Evolutionary conservation across 257 asterid genomes (phyloP).

Genomic region (Plectranthus barbatus): DNA sequence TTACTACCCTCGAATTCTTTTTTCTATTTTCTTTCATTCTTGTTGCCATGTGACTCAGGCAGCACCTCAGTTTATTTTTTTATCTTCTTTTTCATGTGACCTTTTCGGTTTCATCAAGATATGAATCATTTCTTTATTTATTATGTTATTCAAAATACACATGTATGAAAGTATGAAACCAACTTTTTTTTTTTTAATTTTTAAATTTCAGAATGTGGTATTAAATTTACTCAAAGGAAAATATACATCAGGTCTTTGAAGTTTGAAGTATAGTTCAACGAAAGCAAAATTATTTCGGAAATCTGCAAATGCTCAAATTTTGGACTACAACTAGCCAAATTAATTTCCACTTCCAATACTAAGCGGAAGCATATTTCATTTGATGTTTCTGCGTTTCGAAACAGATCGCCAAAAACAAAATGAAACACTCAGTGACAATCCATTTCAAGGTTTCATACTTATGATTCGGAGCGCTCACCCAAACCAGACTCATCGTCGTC

Average conservation of each 20-base stretch:
- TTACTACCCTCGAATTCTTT: background rate
- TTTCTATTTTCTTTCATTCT: background rate
- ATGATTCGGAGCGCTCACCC: constrained; percentile 7
- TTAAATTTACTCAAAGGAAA: too few species aligned
- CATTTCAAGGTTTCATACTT: constrained; percentile 1
- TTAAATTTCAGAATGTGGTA: too few species aligned
- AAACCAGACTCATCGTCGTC: constrained; percentile 9
- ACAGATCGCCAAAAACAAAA: background rate
- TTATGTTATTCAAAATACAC: too few species aligned
- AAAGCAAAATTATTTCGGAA: too few species aligned
- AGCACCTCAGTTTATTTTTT: too few species aligned
- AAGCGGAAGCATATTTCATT: background rate
- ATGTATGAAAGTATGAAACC: too few species aligned
- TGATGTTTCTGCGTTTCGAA: background rate
- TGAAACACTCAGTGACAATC: background rate
- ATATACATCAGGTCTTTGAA: too few species aligned
- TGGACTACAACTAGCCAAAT: too few species aligned
- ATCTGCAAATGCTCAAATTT: too few species aligned
- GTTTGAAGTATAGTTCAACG: too few species aligned
- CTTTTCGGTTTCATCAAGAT: background rate
- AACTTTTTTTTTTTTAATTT: too few species aligned
- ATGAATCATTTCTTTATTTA: too few species aligned
- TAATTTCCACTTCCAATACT: background rate
- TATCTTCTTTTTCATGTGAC: background rate
- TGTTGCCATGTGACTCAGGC: background rate